Conservation (phyloP, 208 protist species). For the Acanthamoeba lenticulata region DNA sequence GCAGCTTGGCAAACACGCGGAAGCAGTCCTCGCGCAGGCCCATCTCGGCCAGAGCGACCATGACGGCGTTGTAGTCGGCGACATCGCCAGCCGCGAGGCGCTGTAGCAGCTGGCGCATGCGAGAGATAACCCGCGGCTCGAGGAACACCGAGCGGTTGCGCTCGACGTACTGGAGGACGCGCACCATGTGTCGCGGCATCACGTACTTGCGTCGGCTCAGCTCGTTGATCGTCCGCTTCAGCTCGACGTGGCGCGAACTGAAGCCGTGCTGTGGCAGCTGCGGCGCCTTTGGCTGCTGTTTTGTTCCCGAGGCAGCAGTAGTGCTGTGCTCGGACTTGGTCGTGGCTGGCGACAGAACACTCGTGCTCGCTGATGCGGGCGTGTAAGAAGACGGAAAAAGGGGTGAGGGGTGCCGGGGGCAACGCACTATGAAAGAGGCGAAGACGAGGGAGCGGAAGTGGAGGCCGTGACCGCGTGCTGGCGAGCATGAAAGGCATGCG, state of each 20-base stretch:
- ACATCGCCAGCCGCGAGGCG: background rate
- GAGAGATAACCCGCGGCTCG: background rate
- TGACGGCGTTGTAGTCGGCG: conserved; percentile 29
- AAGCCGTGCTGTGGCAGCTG: background rate
- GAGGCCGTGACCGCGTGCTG: no score
- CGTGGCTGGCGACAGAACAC: background rate
- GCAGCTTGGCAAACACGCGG: background rate
- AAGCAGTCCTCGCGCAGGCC: conserved; percentile 48
- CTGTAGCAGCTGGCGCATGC: background rate
- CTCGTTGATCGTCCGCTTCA: conserved; percentile 42
- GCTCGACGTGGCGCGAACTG: background rate
- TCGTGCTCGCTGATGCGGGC: background rate
- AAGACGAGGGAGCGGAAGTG: background rate
- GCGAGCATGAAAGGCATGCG: no score
- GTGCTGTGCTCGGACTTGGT: no score
- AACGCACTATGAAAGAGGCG: no score
- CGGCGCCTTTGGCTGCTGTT: background rate
- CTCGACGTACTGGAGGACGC: conserved; percentile 28
- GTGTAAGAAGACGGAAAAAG: no score
- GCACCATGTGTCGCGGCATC: background rate
- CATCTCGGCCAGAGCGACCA: background rate
- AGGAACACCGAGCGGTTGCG: conserved; percentile 13
- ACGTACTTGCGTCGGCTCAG: conserved; percentile 35
- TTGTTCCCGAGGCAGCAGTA: no score
- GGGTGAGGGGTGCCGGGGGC: no score